A percentile compares a stretch with the other conserved stretches of the same genome.
Evolutionary conservation across 192 early-diverging fungal species (phyloP).

Genomic region (Rhizophagus sp.): DNA sequence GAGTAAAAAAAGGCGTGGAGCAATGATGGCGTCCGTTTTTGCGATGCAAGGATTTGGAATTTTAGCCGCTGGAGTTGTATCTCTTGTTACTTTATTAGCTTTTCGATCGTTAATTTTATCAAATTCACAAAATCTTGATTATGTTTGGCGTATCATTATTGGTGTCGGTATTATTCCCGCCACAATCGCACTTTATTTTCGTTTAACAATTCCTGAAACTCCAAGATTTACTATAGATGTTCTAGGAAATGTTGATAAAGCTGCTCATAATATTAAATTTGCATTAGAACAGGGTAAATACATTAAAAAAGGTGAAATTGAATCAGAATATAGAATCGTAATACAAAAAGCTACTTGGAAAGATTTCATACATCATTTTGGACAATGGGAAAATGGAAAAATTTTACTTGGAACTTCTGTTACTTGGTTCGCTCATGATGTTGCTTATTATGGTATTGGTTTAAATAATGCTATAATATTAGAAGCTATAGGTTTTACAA

Average conservation of each 20-base stretch:
- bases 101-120: conserved; percentile 66
- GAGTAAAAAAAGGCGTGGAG: conserved; percentile 71
- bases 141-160: conserved; percentile 85
- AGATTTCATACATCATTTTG: conserved; percentile 76
- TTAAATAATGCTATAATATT: conserved; percentile 79
- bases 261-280: conserved; percentile 45
- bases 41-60: conserved; percentile 92
- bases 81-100: conserved; percentile 62
- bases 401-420: conserved; percentile 75
- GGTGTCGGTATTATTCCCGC: conserved; percentile 82
- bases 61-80: conserved; percentile 71
- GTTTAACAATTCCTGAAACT: conserved; percentile 80
- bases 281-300: conserved; percentile 50
- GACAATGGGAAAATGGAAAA: conserved; percentile 78
- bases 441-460: conserved; percentile 83
- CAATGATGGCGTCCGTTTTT: conserved; percentile 83
- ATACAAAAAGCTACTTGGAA: conserved; percentile 46
- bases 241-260: conserved; percentile 52
- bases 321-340: conserved; percentile 26
- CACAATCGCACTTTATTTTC: conserved; percentile 77
- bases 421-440: conserved; percentile 77
- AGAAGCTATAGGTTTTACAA: conserved; percentile 67
- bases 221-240: conserved; percentile 73
- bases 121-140: conserved; percentile 71
- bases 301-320: conserved; percentile 39